These are phyloP conservation scores for Aspergillus oerlinghausenensis DNA, from an alignment of 2,329 filamentous ascomycete genomes.

Conservation along the genomic window DNA sequence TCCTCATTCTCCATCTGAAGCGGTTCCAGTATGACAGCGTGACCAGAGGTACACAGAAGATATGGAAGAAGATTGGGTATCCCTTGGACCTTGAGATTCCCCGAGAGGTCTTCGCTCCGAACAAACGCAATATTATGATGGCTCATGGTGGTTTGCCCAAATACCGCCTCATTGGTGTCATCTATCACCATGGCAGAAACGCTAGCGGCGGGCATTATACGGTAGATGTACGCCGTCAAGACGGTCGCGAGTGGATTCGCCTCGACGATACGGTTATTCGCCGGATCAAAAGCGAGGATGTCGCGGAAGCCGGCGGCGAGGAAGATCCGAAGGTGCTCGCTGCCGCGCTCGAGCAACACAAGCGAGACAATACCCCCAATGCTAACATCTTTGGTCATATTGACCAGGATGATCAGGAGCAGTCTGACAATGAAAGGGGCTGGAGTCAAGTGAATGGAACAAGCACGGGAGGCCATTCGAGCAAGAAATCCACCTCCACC, in stretches of 20 bases:
- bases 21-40: constrained; percentile 92
- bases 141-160: constrained; percentile 68
- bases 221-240: constrained; percentile 90
- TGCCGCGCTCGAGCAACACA: constrained; percentile 62
- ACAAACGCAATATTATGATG: constrained; percentile 62
- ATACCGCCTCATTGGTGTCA: constrained; percentile 82
- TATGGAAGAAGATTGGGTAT: constrained; percentile 97
- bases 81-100: constrained; percentile 92
- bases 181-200: constrained; percentile 97
- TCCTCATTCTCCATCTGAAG: constrained; percentile 92
- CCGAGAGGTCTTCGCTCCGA: constrained; percentile 76
- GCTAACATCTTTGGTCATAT: constrained; percentile 72
- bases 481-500: constrained; percentile 65
- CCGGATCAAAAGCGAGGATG: constrained; percentile 79
- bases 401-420: constrained; percentile 61
- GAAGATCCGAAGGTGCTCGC: constrained; percentile 69
- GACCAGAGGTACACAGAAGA: constrained; percentile 82
- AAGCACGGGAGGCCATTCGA: constrained; percentile 37
- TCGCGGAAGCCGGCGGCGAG: constrained; percentile 78
- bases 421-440: constrained; percentile 56
- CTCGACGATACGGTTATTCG: constrained; percentile 90
- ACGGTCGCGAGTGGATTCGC: constrained; percentile 92
- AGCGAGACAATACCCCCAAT: constrained; percentile 45
- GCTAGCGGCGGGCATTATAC: constrained; percentile 96
- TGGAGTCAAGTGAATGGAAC: constrained; percentile 84